phyloP scores from a whole-genome alignment of 495 filamentous ascomycete genomes.

The Neurospora cerealis region DNA sequence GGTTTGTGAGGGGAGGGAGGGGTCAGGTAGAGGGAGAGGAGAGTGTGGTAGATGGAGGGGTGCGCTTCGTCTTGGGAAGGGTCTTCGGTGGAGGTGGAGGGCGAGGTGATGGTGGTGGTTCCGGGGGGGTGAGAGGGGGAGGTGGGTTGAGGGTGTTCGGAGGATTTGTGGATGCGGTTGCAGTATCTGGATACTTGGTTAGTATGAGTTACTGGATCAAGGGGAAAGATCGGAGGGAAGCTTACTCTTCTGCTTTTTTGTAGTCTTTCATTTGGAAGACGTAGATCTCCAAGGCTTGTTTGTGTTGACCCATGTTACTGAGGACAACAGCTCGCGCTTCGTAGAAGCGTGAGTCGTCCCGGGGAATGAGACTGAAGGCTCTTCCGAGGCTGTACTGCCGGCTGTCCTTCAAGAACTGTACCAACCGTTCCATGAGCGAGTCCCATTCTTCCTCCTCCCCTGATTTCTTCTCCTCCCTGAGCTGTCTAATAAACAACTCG shows the following conservation, averaged over 20 bases:
- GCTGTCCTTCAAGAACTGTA: slow-evolving; percentile 66
- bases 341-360: slow-evolving; percentile 76
- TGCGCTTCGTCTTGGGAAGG: slow-evolving; percentile 38
- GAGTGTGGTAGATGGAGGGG: slow-evolving; percentile 78
- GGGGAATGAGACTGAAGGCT: slow-evolving; percentile 64
- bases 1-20: slow-evolving; percentile 66
- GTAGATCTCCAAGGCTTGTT: slow-evolving; percentile 89
- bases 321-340: slow-evolving; percentile 87
- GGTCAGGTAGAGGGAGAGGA: slow-evolving; percentile 81
- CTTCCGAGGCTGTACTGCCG: slow-evolving; percentile 69
- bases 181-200: slow-evolving; percentile 55
- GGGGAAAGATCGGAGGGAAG: too few relatives aligned
- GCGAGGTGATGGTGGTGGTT: neutral
- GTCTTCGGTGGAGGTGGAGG: slow-evolving; percentile 34
- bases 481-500: slow-evolving; percentile 58
- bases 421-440: slow-evolving; percentile 52
- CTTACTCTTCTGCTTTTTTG: slow-evolving; percentile 84
- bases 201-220: too few relatives aligned
- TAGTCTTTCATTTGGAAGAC: slow-evolving; percentile 87
- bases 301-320: slow-evolving; percentile 91
- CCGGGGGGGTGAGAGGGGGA: slow-evolving; percentile 14
- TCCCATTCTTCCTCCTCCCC: slow-evolving; percentile 35
- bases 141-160: slow-evolving; percentile 30
- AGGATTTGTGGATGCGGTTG: slow-evolving; percentile 62
- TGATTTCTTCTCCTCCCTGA: slow-evolving; percentile 37